phyloP scores from a whole-genome alignment of 306 rosid genomes.

The Corylus avellana region DNA sequence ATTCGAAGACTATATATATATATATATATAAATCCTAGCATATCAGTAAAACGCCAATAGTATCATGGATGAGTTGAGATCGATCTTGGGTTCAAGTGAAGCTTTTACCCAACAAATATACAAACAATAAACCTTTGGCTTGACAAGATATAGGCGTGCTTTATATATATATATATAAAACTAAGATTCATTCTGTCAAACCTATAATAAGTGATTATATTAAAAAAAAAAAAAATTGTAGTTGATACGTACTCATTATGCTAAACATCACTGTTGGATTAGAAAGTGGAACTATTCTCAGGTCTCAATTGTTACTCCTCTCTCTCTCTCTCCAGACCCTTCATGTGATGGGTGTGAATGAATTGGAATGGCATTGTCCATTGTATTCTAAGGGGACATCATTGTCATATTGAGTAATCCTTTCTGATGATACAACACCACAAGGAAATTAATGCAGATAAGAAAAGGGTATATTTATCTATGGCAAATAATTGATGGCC shows the following conservation, averaged over 20 bases:
- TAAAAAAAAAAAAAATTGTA: neutral
- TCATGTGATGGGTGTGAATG: slow-evolving; percentile 52
- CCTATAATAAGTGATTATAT: neutral
- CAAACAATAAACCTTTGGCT: neutral
- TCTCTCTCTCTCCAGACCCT: slow-evolving; percentile 19
- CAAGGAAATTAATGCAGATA: slow-evolving; percentile 22
- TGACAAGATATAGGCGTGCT: neutral
- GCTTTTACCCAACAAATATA: neutral
- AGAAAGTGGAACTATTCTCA: slow-evolving; percentile 15
- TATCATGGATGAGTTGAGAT: neutral
- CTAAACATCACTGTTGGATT: neutral
- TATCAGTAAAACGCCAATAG: no score
- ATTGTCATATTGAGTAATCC: slow-evolving; percentile 52
- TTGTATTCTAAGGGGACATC: slow-evolving; percentile 53
- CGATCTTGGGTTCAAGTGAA: neutral
- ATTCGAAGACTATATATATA: no score
- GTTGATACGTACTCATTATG: neutral
- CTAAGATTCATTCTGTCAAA: neutral
- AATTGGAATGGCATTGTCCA: slow-evolving; percentile 29
- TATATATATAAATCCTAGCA: no score
- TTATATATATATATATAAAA: no score
- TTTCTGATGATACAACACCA: slow-evolving; percentile 51
- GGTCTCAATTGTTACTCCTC: neutral
- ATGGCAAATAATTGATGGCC: slow-evolving; percentile 9
- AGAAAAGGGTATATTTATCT: neutral